Evolutionary conservation across 1,284 basidiomycete species (phyloP), one percentile per base, ranked within the genome.

Genomic region (Microbotryum saponariae): DNA sequence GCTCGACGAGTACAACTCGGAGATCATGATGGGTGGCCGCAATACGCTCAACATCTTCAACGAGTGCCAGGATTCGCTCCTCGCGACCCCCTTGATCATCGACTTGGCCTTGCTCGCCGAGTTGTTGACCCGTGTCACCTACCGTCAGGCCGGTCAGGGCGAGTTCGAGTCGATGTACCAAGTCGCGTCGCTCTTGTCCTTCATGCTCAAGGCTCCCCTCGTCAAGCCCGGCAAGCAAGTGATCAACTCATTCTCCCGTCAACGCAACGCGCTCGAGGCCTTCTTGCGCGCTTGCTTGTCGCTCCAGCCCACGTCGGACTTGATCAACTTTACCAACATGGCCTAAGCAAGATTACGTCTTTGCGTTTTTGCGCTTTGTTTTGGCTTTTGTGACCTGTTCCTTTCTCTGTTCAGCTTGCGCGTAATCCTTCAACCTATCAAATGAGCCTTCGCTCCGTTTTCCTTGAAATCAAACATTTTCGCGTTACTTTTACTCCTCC

Each of bases 1-100:
- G 51, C 92, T 98, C 80, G 94, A 97, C 78, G 94, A 97, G 82
- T 97, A 97, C 80, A 93, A 92, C 78, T 93, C 89, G 18, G 94
- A 97, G 42, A 78, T 83, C 55, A 76, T 79, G 72, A 81, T 82
- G 79, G 81, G 82, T 50, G 81, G 81, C 18, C 76, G 79, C 58
- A 78, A 78, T 69, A 69, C 75, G 42, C 65, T 76, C 47, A 89
- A 89, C 78, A 92, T 94, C 77, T 94, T 92, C 83, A 94, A 94
- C 77, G 87, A 91, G 78, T 96, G 92, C 81, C 91, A 88, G 85
- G 94, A 98, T 77, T 97, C 93, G 44, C 82, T 97, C 61, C 83
- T 98, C 65, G 94, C 96, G 52, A 94, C 92, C 54, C 94, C 93
- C 14, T 83, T 98, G 70, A 93, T 97, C 74, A 82, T 97, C 71